Conservation (phyloP, 2,329 filamentous ascomycete genomes). For the Stachybotrys chlorohalonatus region DNA sequence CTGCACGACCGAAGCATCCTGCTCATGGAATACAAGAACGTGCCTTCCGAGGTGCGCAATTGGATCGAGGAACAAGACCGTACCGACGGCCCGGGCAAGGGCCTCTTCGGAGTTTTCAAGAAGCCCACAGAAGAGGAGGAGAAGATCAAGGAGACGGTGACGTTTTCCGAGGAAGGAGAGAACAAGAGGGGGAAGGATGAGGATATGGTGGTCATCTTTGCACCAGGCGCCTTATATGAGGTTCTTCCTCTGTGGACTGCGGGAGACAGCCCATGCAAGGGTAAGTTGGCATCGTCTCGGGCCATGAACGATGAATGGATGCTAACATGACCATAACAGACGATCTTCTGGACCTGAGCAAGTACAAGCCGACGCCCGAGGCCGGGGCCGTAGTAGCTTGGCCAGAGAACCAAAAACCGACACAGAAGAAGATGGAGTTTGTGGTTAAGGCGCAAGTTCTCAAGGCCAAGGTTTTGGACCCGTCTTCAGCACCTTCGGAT, state of each 20-base stretch:
- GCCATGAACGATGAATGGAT: not conserved
- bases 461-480: conserved; percentile 11
- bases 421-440: conserved; percentile 21
- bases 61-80: conserved; percentile 39
- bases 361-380: conserved; percentile 14
- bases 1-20: conserved; percentile 37
- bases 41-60: conserved; percentile 33
- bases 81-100: conserved; percentile 20
- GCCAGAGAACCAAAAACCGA: conserved; percentile 18
- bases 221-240: conserved; percentile 41
- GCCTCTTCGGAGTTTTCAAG: conserved; percentile 31
- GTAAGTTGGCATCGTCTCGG: conserved; percentile 15
- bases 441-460: conserved; percentile 25
- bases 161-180: conserved; percentile 15
- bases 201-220: conserved; percentile 36
- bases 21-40: conserved; percentile 32
- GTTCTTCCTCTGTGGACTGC: conserved; percentile 41
- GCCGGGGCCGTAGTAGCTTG: conserved; percentile 19
- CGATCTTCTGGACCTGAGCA: conserved; percentile 16
- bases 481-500: not conserved
- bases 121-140: conserved; percentile 26
- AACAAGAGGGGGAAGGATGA: conserved; percentile 20
- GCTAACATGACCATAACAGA: conserved; percentile 7
- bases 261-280: conserved; percentile 30
- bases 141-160: conserved; percentile 27